phyloP scores from a whole-genome alignment of 2,329 filamentous ascomycete genomes.

The Pseudodiploospora longispora region DNA sequence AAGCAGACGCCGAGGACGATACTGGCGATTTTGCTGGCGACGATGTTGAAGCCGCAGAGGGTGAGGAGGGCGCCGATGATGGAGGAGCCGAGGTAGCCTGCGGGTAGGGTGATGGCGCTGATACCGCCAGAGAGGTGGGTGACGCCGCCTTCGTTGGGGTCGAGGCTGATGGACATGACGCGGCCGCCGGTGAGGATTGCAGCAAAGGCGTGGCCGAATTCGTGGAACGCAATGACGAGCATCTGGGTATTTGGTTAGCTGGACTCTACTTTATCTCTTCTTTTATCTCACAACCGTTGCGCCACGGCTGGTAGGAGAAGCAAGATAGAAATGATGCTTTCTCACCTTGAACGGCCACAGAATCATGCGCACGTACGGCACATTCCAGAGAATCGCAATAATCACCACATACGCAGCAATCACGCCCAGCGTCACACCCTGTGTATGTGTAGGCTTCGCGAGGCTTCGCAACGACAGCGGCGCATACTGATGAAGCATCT shows the following conservation, averaged over 20 bases:
- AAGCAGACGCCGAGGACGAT: slow-evolving; percentile 67
- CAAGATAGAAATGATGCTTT: not conserved
- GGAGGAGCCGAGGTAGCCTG: slow-evolving; percentile 70
- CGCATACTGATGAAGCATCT: slow-evolving; percentile 7
- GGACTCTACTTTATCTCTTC: too few species aligned
- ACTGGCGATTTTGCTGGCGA: slow-evolving; percentile 71
- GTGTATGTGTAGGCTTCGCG: slow-evolving; percentile 54
- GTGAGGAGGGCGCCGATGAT: slow-evolving; percentile 70
- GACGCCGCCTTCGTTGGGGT: slow-evolving; percentile 71
- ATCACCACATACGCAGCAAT: slow-evolving; percentile 64
- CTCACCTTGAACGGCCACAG: slow-evolving; percentile 74
- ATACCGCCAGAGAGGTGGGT: slow-evolving; percentile 70
- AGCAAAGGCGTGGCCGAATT: slow-evolving; percentile 68
- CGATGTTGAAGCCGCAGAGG: slow-evolving; percentile 75
- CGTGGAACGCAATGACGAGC: slow-evolving; percentile 78
- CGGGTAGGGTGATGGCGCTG: slow-evolving; percentile 62
- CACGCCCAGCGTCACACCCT: slow-evolving; percentile 61
- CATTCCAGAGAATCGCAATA: slow-evolving; percentile 72
- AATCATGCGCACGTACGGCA: slow-evolving; percentile 66
- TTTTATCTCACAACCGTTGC: not conserved
- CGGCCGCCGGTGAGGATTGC: slow-evolving; percentile 64
- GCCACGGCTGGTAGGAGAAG: not conserved
- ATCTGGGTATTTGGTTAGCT: slow-evolving; percentile 41
- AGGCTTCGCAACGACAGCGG: slow-evolving; percentile 43
- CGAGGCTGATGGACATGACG: slow-evolving; percentile 66